Evolutionary conservation across 1,284 basidiomycete genomes (phyloP).

Genomic region (Ceratobasidium theobromae): DNA sequence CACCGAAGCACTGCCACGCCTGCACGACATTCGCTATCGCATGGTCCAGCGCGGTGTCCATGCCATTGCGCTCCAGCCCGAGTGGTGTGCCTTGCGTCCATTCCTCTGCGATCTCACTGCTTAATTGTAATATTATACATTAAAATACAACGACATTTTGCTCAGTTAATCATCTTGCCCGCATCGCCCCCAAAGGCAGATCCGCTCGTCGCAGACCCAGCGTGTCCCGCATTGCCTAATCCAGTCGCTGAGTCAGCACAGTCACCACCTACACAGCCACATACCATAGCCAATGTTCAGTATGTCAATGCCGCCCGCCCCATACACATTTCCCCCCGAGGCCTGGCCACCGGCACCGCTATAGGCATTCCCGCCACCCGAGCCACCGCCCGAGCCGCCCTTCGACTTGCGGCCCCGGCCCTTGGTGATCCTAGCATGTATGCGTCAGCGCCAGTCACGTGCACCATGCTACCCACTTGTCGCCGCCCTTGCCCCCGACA

Average conservation of each 20-base stretch:
- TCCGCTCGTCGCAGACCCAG: slow-evolving; percentile 23
- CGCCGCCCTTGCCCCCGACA: slow-evolving; percentile 36
- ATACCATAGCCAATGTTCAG: slow-evolving; percentile 24
- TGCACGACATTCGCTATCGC: slow-evolving; percentile 74
- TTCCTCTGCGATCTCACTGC: slow-evolving; percentile 53
- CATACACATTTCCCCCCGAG: neutral
- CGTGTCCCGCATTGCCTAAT: slow-evolving; percentile 17
- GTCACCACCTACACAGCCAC: neutral
- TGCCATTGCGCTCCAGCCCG: slow-evolving; percentile 72
- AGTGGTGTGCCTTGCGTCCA: slow-evolving; percentile 79
- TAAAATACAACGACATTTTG: slow-evolving; percentile 28
- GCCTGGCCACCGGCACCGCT: slow-evolving; percentile 18
- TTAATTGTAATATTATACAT: slow-evolving; percentile 22
- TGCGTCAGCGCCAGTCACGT: neutral
- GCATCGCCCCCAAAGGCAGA: slow-evolving; percentile 9
- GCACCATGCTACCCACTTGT: neutral
- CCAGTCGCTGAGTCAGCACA: neutral
- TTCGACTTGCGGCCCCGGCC: slow-evolving; percentile 22
- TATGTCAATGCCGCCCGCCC: neutral
- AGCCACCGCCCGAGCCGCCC: slow-evolving; percentile 5
- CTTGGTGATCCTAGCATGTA: slow-evolving; percentile 5
- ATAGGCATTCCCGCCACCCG: slow-evolving; percentile 24
- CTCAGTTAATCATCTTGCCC: slow-evolving; percentile 18
- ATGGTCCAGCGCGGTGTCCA: slow-evolving; percentile 67
- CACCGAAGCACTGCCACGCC: slow-evolving; percentile 64